Evolutionary conservation across 1,284 basidiomycete genomes (phyloP).

Genomic region (Anthracocystis setariae): DNA sequence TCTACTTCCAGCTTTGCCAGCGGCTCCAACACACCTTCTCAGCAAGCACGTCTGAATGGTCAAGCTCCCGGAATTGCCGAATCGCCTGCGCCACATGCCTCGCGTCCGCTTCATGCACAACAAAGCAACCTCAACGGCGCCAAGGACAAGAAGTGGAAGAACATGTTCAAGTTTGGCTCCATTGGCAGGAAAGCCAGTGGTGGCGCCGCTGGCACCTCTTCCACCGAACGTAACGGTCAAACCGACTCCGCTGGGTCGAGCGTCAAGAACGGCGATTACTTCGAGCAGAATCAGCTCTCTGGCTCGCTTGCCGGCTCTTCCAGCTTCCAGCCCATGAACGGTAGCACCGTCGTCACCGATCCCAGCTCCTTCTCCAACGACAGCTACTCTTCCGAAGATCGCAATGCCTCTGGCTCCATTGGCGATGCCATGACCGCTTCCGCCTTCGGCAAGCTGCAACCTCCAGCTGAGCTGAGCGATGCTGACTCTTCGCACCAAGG

Average conservation of each 20-base stretch:
- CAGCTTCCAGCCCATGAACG: constrained; percentile 54
- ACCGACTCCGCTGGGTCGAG: constrained; percentile 29
- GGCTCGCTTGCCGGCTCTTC: constrained; percentile 31
- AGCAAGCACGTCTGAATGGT: constrained; percentile 17
- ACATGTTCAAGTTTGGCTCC: constrained; percentile 63
- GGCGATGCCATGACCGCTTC: constrained; percentile 43
- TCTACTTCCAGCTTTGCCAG: constrained; percentile 43
- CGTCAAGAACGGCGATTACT: constrained; percentile 25
- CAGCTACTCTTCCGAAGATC: constrained; percentile 53
- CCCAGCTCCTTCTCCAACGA: constrained; percentile 61
- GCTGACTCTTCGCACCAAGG: constrained; percentile 25
- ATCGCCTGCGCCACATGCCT: constrained; percentile 26
- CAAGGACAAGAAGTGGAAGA: constrained; percentile 66
- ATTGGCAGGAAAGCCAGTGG: constrained; percentile 54
- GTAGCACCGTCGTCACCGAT: constrained; percentile 57
- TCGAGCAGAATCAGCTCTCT: constrained; percentile 21
- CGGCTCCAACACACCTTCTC: constrained; percentile 41
- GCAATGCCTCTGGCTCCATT: constrained; percentile 36
- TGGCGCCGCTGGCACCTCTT: constrained; percentile 8
- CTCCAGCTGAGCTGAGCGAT: constrained; percentile 39
- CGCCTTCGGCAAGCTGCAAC: constrained; percentile 46
- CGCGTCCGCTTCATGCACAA: constrained; percentile 20
- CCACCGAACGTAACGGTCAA: constrained; percentile 34
- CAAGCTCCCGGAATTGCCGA: constrained; percentile 45
- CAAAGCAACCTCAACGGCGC: constrained; percentile 17